Evolutionary conservation across 495 filamentous ascomycete species (phyloP).

Genomic region (Penicillium malachiteum): DNA sequence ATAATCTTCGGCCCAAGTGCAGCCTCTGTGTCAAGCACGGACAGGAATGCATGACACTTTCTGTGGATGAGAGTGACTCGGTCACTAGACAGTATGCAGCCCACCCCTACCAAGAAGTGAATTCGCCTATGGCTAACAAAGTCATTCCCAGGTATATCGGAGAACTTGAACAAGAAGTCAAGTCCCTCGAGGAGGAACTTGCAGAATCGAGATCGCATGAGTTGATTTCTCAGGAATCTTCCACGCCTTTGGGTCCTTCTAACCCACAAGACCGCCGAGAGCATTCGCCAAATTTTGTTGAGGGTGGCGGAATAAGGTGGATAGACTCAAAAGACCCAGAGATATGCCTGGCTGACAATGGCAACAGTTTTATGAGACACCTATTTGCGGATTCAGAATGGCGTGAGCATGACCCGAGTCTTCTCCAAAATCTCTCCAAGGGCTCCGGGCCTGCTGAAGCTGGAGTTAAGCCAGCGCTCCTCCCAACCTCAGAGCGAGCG

Average conservation of each 20-base stretch:
- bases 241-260: not conserved
- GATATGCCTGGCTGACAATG: not conserved
- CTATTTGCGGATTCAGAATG: conserved; percentile 26
- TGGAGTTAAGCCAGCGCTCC: conserved; percentile 14
- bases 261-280: not conserved
- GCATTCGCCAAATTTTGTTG: conserved; percentile 20
- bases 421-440: conserved; percentile 24
- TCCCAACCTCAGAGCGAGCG: conserved; percentile 19
- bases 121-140: not conserved
- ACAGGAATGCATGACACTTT: conserved; percentile 22
- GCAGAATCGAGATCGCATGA: not conserved
- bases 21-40: conserved; percentile 19
- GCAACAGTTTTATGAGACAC: conserved; percentile 24
- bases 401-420: conserved; percentile 23
- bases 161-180: conserved; percentile 23
- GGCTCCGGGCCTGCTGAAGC: conserved; percentile 16
- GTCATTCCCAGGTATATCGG: conserved; percentile 16
- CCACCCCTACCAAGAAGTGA: not conserved
- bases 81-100: conserved; percentile 20
- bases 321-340: not conserved
- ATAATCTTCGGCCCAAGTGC: conserved; percentile 27
- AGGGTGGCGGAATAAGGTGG: conserved; percentile 26
- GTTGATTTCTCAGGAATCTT: not conserved
- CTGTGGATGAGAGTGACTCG: conserved; percentile 14
- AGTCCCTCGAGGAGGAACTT: conserved; percentile 6